phyloP scores from a whole-genome alignment of 805 yeast genomes.

The Kodamaea laetipori region DNA sequence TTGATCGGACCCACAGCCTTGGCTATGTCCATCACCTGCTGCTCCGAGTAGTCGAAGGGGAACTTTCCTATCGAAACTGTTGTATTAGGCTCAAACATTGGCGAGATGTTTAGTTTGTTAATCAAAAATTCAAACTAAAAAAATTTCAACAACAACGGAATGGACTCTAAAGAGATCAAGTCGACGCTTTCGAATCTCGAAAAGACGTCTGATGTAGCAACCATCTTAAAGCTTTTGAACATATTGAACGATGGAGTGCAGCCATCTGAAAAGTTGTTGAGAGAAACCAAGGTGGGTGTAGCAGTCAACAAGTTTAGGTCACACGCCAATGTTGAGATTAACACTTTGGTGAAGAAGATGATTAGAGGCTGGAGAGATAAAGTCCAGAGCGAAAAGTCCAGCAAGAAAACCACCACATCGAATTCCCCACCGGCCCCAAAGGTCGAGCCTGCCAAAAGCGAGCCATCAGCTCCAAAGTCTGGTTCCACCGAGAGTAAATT shows the following conservation, averaged over 20 bases:
- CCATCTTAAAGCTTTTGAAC: slow-evolving; percentile 65
- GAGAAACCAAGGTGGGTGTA: slow-evolving; percentile 97
- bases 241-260: slow-evolving; percentile 67
- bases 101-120: slow-evolving; percentile 1
- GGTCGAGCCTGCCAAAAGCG: slow-evolving; percentile 9
- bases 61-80: slow-evolving; percentile 78
- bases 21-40: slow-evolving; percentile 85
- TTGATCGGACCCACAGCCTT: slow-evolving; percentile 86
- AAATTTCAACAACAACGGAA: slow-evolving; percentile 21
- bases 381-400: slow-evolving; percentile 65
- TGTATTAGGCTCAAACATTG: slow-evolving; percentile 14
- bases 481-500: slow-evolving; percentile 40
- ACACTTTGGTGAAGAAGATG: slow-evolving; percentile 74
- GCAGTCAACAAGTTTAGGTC: slow-evolving; percentile 88
- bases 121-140: slow-evolving; percentile 6
- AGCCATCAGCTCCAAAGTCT: slow-evolving; percentile 4
- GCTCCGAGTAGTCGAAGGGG: slow-evolving; percentile 93
- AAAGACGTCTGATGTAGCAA: slow-evolving; percentile 62
- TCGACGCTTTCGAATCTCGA: slow-evolving; percentile 72
- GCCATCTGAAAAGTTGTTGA: slow-evolving; percentile 81
- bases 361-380: slow-evolving; percentile 89
- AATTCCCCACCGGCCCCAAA: not conserved
- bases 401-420: slow-evolving; percentile 28
- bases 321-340: slow-evolving; percentile 65
- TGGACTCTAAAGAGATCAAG: slow-evolving; percentile 76